These are phyloP conservation scores for Wickerhamomyces sp. DNA, from an alignment of 1,139 yeast species.

Conservation along the genomic window DNA sequence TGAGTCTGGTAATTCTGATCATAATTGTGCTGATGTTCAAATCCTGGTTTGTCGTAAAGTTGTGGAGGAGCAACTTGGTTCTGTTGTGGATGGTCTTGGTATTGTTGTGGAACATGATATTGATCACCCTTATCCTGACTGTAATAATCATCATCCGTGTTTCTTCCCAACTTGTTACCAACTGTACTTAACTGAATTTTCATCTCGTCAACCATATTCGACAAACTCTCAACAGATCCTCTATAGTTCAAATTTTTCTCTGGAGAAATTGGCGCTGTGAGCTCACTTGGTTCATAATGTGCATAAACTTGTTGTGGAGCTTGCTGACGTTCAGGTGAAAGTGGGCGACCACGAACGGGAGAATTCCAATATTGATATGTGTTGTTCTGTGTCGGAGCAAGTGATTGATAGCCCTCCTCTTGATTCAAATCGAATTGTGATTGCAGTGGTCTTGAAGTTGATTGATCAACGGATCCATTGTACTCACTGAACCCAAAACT, in stretches of 20 bases:
- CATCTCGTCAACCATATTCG: conserved; percentile 30
- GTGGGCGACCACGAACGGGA: too few species aligned
- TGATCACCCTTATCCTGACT: too few species aligned
- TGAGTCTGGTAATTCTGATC: background rate
- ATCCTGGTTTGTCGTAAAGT: background rate
- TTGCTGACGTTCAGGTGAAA: background rate
- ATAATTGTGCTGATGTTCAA: background rate
- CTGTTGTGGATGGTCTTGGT: background rate
- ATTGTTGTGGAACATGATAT: background rate
- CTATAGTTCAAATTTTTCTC: background rate
- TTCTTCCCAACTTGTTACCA: conserved; percentile 12
- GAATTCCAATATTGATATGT: background rate
- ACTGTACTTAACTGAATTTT: conserved; percentile 22
- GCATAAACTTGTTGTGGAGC: background rate
- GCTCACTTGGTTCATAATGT: background rate
- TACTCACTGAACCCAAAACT: conserved; percentile 15
- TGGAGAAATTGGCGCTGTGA: conserved; percentile 1
- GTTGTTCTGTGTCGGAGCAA: background rate
- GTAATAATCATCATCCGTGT: background rate
- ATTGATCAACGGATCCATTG: conserved; percentile 2
- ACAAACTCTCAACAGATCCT: conserved; percentile 15
- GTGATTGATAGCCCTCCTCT: background rate
- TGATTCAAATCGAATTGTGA: background rate
- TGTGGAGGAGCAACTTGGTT: background rate
- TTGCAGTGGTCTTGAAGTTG: background rate